phyloP scores from a whole-genome alignment of 768 basidiomycete genomes.

The Trametes sanguinea region DNA sequence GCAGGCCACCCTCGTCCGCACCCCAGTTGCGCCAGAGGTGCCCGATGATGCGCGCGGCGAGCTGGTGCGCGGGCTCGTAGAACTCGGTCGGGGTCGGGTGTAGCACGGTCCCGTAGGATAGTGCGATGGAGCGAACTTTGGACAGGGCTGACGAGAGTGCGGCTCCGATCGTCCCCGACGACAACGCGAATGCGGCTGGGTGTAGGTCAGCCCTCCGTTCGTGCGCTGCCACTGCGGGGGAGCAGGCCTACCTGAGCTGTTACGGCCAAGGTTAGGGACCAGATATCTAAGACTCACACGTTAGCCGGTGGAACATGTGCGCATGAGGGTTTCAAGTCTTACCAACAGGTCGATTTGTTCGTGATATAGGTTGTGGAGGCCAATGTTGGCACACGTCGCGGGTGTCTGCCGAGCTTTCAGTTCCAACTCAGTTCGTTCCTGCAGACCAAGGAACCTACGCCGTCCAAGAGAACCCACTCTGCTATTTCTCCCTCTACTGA shows the following conservation, averaged over 20 bases:
- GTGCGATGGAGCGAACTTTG: conserved; percentile 72
- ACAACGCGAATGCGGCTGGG: conserved; percentile 81
- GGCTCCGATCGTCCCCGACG: conserved; percentile 92
- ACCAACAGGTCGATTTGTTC: conserved; percentile 90
- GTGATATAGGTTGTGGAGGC: conserved; percentile 84
- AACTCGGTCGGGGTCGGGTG: conserved; percentile 63
- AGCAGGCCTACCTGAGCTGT: conserved; percentile 62
- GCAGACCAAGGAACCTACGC: conserved; percentile 46
- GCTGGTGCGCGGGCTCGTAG: conserved; percentile 70
- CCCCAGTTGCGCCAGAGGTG: conserved; percentile 89
- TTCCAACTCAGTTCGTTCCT: neutral
- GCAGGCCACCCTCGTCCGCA: conserved; percentile 56
- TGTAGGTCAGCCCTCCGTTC: neutral
- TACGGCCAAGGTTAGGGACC: conserved; percentile 86
- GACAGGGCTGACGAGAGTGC: conserved; percentile 80
- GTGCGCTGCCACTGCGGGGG: neutral
- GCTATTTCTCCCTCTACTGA: conserved; percentile 77
- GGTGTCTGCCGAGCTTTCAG: conserved; percentile 58
- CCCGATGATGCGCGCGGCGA: conserved; percentile 66
- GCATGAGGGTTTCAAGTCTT: conserved; percentile 26
- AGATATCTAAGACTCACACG: conserved; percentile 55
- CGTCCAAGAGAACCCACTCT: conserved; percentile 92
- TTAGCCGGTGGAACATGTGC: neutral
- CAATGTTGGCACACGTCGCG: conserved; percentile 90
- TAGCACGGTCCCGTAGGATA: conserved; percentile 83